phyloP scores from a whole-genome alignment of 2,329 filamentous ascomycete species.

The Zymoseptoria tritici region DNA sequence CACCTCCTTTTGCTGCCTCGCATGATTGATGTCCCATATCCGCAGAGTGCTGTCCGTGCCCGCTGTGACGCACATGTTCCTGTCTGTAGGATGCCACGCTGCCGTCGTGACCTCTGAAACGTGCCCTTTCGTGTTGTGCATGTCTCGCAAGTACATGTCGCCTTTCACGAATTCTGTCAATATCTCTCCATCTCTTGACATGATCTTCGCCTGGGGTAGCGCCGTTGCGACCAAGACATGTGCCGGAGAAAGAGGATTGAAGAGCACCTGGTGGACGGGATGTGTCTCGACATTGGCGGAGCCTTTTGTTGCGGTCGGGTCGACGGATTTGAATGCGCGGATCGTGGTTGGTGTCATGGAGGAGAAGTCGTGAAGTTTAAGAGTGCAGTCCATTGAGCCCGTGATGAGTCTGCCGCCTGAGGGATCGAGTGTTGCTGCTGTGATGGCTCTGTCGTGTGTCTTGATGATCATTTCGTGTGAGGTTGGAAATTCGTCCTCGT shows the following conservation, averaged over 20 bases:
- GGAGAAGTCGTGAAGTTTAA: constrained; percentile 92
- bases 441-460: constrained; percentile 83
- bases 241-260: constrained; percentile 73
- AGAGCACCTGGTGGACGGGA: constrained; percentile 76
- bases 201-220: constrained; percentile 80
- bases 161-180: constrained; percentile 89
- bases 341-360: constrained; percentile 93
- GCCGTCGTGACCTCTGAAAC: constrained; percentile 84
- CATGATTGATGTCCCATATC: constrained; percentile 95
- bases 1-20: constrained; percentile 82
- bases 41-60: constrained; percentile 91
- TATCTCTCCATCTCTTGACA: constrained; percentile 81
- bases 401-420: constrained; percentile 78
- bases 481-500: constrained; percentile 82
- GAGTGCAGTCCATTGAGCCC: constrained; percentile 81
- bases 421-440: constrained; percentile 74
- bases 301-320: constrained; percentile 73
- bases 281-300: constrained; percentile 72
- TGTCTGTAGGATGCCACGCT: constrained; percentile 83
- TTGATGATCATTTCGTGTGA: constrained; percentile 90
- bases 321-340: constrained; percentile 84
- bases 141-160: constrained; percentile 95
- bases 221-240: constrained; percentile 82
- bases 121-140: constrained; percentile 96
- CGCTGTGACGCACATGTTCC: constrained; percentile 78